Base-by-base conservation (phyloP, 192 early-diverging fungal genomes). In the Podila verticillata region DNA sequence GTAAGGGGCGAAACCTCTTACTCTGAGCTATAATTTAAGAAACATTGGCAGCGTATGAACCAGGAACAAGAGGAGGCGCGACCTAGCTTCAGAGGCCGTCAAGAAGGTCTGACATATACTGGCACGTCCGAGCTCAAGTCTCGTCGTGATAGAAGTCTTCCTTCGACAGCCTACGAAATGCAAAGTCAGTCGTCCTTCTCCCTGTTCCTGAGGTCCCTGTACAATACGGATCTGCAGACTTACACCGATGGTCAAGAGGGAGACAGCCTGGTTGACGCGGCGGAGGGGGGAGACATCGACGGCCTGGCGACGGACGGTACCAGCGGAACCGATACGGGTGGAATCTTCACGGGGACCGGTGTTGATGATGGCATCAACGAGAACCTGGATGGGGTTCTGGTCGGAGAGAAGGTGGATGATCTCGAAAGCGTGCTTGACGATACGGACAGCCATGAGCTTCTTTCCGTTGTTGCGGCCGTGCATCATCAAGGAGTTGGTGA, bases 381-480 rank as follows among this genome's bases (percentile, higher is more conserved):
- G 89, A 65, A 99, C 89, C 91, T 99, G 97, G 85, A 98, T 92
- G 75, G 97, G 97, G 94, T 99, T 99, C 86, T 89, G 89, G 87
- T 99, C 97, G 79, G 96, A 97, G 85, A 96, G 91, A 84, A 99
- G 91, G 93, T 99, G 91, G 87, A 98, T 93, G 87, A 99, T 99
- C 89, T 99, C 97, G 85, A 99, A 97, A 62, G 96, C 95, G 89
- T 99, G 97, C 92, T 99, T 96, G 83, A 99, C 95, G 82, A 99
- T 99, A 72, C 97, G 96, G 84, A 91, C 90, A 74, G 97, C 94
- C 96, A 98, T 97, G 73, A 99, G 90, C 93, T 99, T 99, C 93
- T 99, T 99, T 82, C 96, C 97, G 91, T 96, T 99, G 95, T 99
- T 99, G 81, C 96, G 95, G 72, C 96, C 97, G 89, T 97, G 95